phyloP scores from a whole-genome alignment of 2,329 filamentous ascomycete species.

The Xylariaceae sp. region DNA sequence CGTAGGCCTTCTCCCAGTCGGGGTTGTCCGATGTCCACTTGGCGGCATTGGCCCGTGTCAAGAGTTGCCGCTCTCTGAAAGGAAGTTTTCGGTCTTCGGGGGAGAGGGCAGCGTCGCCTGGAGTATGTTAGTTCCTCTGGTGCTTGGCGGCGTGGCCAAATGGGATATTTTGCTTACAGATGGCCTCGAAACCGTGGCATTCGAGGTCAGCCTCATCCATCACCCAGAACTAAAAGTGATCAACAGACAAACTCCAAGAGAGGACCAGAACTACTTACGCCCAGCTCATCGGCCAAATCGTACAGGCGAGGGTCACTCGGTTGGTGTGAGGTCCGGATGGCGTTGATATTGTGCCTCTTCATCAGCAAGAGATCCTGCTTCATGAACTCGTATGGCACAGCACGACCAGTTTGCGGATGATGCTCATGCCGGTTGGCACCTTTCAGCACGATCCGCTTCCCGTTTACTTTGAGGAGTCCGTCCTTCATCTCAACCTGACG shows the following conservation, averaged over 20 bases:
- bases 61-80: slow-evolving; percentile 28
- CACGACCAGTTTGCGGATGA: slow-evolving; percentile 49
- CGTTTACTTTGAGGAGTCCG: slow-evolving; percentile 52
- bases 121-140: slow-evolving; percentile 6
- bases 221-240: slow-evolving; percentile 43
- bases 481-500: slow-evolving; percentile 53
- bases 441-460: slow-evolving; percentile 49
- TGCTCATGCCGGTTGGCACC: slow-evolving; percentile 60
- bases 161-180: slow-evolving; percentile 17
- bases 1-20: slow-evolving; percentile 53
- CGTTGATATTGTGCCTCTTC: slow-evolving; percentile 60
- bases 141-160: neutral
- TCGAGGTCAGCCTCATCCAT: slow-evolving; percentile 44
- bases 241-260: neutral
- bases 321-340: slow-evolving; percentile 56
- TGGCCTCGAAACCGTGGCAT: slow-evolving; percentile 34
- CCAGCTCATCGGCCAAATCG: slow-evolving; percentile 49
- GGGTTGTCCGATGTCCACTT: slow-evolving; percentile 52
- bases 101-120: slow-evolving; percentile 29
- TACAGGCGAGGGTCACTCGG: slow-evolving; percentile 46
- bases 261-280: slow-evolving; percentile 23
- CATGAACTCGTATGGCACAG: slow-evolving; percentile 50
- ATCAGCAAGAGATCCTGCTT: slow-evolving; percentile 52
- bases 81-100: slow-evolving; percentile 24
- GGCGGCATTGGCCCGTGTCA: slow-evolving; percentile 33